Conservation (phyloP, 2,329 filamentous ascomycete genomes). For the Grosmannia clavigera region DNA sequence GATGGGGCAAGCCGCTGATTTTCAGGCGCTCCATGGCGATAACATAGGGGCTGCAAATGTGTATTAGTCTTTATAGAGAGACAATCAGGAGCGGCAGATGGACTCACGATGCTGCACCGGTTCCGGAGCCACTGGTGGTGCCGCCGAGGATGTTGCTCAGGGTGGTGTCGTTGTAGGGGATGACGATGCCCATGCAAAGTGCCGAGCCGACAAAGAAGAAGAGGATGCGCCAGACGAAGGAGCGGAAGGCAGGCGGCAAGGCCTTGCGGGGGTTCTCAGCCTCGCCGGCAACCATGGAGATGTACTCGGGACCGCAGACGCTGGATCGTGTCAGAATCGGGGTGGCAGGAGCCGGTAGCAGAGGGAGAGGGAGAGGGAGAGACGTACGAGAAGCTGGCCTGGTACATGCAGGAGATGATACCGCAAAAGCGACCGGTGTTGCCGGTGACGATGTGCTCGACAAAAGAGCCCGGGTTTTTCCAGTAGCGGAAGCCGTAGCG, state of each 20-base stretch:
- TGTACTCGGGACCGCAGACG: conserved; percentile 49
- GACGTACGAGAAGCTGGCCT: conserved; percentile 39
- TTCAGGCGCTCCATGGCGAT: conserved; percentile 45
- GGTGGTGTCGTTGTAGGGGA: conserved; percentile 45
- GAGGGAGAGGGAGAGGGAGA: neutral
- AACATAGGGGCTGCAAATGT: conserved; percentile 26
- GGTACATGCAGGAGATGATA: conserved; percentile 49
- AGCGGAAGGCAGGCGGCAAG: conserved; percentile 52
- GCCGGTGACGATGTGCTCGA: conserved; percentile 37
- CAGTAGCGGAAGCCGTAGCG: conserved; percentile 20
- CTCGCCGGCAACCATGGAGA: conserved; percentile 38
- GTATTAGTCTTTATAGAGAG: neutral
- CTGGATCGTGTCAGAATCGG: conserved; percentile 16
- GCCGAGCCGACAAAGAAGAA: conserved; percentile 55
- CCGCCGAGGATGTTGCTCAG: conserved; percentile 39
- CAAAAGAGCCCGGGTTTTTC: conserved; percentile 39
- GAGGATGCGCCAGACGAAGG: conserved; percentile 53
- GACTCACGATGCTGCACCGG: conserved; percentile 36
- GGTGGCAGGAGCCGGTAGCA: no score
- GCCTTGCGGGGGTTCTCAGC: conserved; percentile 43
- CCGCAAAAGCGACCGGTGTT: conserved; percentile 47
- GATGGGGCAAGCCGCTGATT: conserved; percentile 40
- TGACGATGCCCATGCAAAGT: conserved; percentile 48
- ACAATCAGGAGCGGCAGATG: no score
- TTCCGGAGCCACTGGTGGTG: conserved; percentile 34